Evolutionary conservation across 768 basidiomycete genomes (phyloP).

Genomic region (Mycena galericulata): DNA sequence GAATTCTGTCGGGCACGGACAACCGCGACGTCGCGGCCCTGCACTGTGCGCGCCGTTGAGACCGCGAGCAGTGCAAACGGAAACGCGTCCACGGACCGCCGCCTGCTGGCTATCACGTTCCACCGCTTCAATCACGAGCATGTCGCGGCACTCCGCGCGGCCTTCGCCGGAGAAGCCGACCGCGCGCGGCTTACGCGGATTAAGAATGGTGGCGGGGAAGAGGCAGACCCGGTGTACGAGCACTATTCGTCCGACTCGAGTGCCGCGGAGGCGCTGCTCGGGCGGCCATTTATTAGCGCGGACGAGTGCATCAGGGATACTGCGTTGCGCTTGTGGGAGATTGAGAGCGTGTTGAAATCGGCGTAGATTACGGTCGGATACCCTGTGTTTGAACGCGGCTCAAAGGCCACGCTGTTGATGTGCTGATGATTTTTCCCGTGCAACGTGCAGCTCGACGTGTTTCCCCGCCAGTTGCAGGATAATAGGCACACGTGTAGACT

Average conservation of each 20-base stretch:
- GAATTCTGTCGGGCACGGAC: neutral
- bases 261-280: conserved; percentile 8
- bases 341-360: neutral
- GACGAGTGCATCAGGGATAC: conserved; percentile 1
- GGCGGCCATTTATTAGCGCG: neutral
- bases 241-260: conserved; percentile 12
- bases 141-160: neutral
- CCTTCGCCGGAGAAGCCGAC: conserved; percentile 12
- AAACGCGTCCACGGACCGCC: conserved; percentile 2
- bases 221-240: neutral
- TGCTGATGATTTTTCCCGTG: too few species aligned
- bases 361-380: neutral
- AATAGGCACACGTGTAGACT: too few species aligned
- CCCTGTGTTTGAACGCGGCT: neutral
- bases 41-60: conserved; percentile 16
- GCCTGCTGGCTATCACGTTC: conserved; percentile 15
- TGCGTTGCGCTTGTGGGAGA: conserved; percentile 8
- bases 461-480: too few species aligned
- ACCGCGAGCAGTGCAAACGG: neutral
- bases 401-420: too few species aligned
- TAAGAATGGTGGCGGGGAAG: conserved; percentile 20
- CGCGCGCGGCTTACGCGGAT: conserved; percentile 8
- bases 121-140: conserved; percentile 14
- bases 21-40: conserved; percentile 1
- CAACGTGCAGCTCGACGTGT: too few species aligned